phyloP scores from a whole-genome alignment of 176 grass and related monocot genomes.

The sorghum (Sorghum bicolor) region DNA sequence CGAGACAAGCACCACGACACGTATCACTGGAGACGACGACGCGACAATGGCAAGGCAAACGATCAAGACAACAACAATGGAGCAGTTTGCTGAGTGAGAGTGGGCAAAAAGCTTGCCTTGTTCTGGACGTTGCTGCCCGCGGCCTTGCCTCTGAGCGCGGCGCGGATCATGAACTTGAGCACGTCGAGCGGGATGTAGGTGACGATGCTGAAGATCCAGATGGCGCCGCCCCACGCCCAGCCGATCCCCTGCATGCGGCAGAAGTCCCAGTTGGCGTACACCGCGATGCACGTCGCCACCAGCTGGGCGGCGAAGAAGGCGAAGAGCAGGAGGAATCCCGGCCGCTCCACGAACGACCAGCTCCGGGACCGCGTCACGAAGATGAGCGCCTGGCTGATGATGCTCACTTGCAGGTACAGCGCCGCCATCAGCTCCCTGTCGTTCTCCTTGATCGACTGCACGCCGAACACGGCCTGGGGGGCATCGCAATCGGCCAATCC shows the following conservation, averaged over 20 bases:
- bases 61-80: neutral
- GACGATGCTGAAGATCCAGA: slow-evolving; percentile 67
- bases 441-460: slow-evolving; percentile 48
- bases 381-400: slow-evolving; percentile 93
- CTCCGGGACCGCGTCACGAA: slow-evolving; percentile 89
- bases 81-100: neutral
- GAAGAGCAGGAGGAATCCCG: slow-evolving; percentile 58
- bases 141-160: slow-evolving; percentile 52
- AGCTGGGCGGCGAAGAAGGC: slow-evolving; percentile 82
- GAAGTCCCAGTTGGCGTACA: slow-evolving; percentile 61
- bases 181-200: slow-evolving; percentile 85
- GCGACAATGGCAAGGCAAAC: neutral
- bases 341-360: slow-evolving; percentile 81
- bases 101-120: slow-evolving; percentile 45
- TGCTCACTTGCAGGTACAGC: slow-evolving; percentile 88
- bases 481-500: too few species aligned
- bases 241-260: slow-evolving; percentile 68
- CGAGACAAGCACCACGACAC: slow-evolving; percentile 19
- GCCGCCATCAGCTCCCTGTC: slow-evolving; percentile 68
- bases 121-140: slow-evolving; percentile 39
- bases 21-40: slow-evolving; percentile 35
- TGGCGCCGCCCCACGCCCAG: slow-evolving; percentile 67
- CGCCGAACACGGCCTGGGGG: slow-evolving; percentile 42
- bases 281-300: slow-evolving; percentile 65
- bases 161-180: slow-evolving; percentile 82